Evolutionary conservation across 1,284 basidiomycete genomes (phyloP).

Genomic region (Phellopilus nigrolimitatus): DNA sequence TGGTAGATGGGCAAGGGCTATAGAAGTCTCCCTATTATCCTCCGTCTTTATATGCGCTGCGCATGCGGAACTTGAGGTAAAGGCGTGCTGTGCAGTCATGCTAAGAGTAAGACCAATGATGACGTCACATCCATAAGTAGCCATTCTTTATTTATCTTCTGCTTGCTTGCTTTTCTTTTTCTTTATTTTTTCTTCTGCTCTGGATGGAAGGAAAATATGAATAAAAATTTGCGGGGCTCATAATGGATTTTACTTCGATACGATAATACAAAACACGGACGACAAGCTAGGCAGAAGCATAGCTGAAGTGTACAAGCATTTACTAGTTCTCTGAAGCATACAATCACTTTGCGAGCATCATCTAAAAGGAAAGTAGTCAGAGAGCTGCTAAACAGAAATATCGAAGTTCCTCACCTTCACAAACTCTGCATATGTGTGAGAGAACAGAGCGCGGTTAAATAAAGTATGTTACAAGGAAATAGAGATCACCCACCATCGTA

Average conservation of each 20-base stretch:
- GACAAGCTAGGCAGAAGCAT: neutral
- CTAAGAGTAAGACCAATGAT: too few species aligned
- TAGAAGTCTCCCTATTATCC: neutral
- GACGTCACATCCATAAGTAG: neutral
- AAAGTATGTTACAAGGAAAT: constrained; percentile 1
- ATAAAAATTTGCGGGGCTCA: neutral
- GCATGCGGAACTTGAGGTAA: too few species aligned
- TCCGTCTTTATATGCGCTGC: constrained; percentile 1
- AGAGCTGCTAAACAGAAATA: constrained; percentile 14
- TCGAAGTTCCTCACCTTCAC: constrained; percentile 51
- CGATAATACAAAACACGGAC: constrained; percentile 7
- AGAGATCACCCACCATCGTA: constrained; percentile 59
- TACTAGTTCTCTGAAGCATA: neutral
- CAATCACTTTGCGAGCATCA: constrained; percentile 52
- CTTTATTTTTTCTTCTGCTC: neutral
- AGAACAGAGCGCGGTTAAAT: neutral
- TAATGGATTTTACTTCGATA: neutral
- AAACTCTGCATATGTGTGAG: constrained; percentile 47
- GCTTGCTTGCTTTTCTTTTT: too few species aligned
- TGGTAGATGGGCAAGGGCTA: neutral
- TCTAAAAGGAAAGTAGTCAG: constrained; percentile 32
- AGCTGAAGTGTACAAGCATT: neutral
- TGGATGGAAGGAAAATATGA: neutral
- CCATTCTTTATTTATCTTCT: too few species aligned
- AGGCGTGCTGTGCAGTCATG: too few species aligned